Evolutionary conservation across 306 rosid species (phyloP).

Genomic region (Sesbania bispinosa): DNA sequence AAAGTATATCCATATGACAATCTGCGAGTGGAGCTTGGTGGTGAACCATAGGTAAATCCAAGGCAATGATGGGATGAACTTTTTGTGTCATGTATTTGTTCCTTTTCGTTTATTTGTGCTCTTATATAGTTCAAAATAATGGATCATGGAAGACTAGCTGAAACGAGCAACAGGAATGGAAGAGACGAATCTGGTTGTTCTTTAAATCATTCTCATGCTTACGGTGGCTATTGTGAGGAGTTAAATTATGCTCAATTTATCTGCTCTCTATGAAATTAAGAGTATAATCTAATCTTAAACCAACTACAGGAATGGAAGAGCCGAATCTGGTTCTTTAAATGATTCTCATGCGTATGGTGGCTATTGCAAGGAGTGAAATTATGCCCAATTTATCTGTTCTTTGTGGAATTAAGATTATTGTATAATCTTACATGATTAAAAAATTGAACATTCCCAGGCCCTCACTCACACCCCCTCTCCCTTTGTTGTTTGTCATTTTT

Average conservation of each 20-base stretch:
- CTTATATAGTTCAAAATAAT: slow-evolving; percentile 36
- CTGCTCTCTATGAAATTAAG: background rate
- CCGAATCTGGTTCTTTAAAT: too few relatives aligned
- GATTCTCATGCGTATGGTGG: too few relatives aligned
- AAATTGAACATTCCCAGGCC: background rate
- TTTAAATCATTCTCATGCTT: background rate
- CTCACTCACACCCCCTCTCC: background rate
- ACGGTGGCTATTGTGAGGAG: slow-evolving; percentile 6
- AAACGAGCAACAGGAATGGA: slow-evolving; percentile 26
- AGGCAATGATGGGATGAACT: slow-evolving; percentile 16
- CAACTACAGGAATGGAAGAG: too few relatives aligned
- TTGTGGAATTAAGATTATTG: too few relatives aligned
- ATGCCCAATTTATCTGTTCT: too few relatives aligned
- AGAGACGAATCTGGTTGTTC: slow-evolving; percentile 1
- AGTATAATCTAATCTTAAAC: too few relatives aligned
- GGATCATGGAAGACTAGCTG: slow-evolving; percentile 22
- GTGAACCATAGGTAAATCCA: slow-evolving; percentile 58
- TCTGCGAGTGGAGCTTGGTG: slow-evolving; percentile 88
- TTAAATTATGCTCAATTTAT: background rate
- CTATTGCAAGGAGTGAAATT: too few relatives aligned
- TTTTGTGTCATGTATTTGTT: slow-evolving; percentile 38
- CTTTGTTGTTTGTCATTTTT: background rate
- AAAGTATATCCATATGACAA: slow-evolving; percentile 91
- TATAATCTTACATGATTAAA: background rate
- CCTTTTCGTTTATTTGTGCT: slow-evolving; percentile 30